Conservation (phyloP, 176 grass and related monocot genomes). For the Dendrocalamus sinicus region DNA sequence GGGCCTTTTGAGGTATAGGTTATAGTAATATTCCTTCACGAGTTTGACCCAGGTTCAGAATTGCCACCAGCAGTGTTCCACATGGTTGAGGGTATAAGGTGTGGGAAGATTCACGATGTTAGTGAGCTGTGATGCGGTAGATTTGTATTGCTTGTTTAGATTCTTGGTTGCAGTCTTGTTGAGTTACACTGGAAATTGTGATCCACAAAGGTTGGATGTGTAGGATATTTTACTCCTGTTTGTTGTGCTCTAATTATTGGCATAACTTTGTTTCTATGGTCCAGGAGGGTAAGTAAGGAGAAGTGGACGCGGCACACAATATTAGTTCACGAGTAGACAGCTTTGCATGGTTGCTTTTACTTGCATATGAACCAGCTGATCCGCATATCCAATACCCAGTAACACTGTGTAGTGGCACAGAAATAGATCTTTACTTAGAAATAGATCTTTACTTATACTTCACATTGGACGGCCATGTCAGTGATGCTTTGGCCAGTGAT, state of each 20-base stretch:
- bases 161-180: neutral
- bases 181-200: neutral
- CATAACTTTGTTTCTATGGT: neutral
- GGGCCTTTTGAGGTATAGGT: slow-evolving; percentile 18
- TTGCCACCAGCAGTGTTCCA: neutral
- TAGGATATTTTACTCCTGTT: neutral
- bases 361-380: neutral
- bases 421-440: neutral
- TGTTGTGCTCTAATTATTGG: neutral
- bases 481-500: slow-evolving; percentile 5
- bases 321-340: slow-evolving; percentile 13
- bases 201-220: neutral
- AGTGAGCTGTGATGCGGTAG: neutral
- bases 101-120: neutral
- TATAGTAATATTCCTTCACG: slow-evolving; percentile 33
- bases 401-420: neutral
- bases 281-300: slow-evolving; percentile 1
- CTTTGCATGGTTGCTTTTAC: slow-evolving; percentile 3
- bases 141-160: slow-evolving; percentile 17
- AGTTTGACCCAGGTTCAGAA: neutral
- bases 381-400: neutral
- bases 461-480: neutral
- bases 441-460: neutral
- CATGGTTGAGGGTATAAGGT: slow-evolving; percentile 14
- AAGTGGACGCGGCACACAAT: neutral